Conservation (phyloP, 208 protist genomes). For the Acanthamoeba triangularis region DNA sequence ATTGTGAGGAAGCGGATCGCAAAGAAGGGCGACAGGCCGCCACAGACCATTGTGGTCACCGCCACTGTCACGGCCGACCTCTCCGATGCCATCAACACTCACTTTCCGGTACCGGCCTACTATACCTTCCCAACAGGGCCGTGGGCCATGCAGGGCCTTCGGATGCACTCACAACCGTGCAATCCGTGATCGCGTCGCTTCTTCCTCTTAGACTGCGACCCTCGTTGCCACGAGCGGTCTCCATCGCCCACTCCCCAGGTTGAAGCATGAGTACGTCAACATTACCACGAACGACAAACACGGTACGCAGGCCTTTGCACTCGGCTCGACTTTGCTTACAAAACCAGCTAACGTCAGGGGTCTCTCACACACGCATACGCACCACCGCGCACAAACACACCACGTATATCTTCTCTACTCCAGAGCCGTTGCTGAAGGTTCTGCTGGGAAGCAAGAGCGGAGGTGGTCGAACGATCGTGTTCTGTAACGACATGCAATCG, state of each 20-base stretch:
- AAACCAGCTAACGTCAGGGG: background rate
- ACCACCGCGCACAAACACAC: no score
- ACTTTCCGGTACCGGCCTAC: constrained; percentile 9
- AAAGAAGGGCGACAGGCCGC: background rate
- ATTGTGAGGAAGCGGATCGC: constrained; percentile 41
- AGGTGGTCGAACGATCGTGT: constrained; percentile 10
- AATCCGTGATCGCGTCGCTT: background rate
- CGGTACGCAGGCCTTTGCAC: background rate
- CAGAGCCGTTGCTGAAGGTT: constrained; percentile 48
- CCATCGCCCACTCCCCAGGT: constrained; percentile 9
- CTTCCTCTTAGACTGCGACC: background rate
- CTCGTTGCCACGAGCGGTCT: constrained; percentile 29
- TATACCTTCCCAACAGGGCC: background rate
- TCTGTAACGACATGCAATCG: constrained; percentile 61
- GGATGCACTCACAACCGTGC: background rate
- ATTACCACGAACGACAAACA: constrained; percentile 59
- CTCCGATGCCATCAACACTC: constrained; percentile 11
- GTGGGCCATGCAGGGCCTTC: background rate
- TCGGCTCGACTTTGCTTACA: background rate
- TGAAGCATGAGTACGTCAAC: constrained; percentile 57
- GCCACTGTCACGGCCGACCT: constrained; percentile 58
- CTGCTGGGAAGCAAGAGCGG: constrained; percentile 23
- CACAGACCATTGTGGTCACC: constrained; percentile 65
- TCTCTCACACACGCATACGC: background rate
- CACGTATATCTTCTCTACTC: background rate